Evolutionary conservation across 2,329 filamentous ascomycete genomes (phyloP).

Genomic region (Fusarium burgessii): DNA sequence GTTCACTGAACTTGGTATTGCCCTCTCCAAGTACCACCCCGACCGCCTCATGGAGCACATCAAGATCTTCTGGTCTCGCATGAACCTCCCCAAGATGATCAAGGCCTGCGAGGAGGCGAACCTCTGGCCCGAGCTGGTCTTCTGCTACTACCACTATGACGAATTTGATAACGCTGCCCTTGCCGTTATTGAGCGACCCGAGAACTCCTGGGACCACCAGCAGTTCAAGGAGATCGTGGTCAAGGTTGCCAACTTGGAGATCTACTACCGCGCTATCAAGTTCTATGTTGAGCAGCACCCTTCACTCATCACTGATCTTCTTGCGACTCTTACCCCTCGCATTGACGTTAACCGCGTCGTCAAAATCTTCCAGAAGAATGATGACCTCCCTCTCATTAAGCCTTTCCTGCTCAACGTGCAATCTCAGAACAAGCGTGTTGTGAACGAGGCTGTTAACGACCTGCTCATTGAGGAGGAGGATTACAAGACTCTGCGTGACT

Average conservation of each 20-base stretch:
- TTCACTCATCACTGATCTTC: conserved; percentile 91
- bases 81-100: conserved; percentile 98
- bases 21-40: conserved; percentile 92
- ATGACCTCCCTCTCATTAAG: conserved; percentile 98
- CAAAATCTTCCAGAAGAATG: conserved; percentile 97
- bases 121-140: conserved; percentile 96
- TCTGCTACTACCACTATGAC: conserved; percentile 98
- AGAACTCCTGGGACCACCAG: conserved; percentile 99
- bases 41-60: conserved; percentile 98
- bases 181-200: conserved; percentile 96
- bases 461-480: conserved; percentile 98
- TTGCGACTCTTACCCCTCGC: conserved; percentile 90
- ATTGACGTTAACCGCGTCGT: conserved; percentile 99
- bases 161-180: conserved; percentile 98
- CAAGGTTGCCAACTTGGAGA: conserved; percentile 98
- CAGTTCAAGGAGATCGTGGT: conserved; percentile 99
- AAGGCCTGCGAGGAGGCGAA: conserved; percentile 92
- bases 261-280: conserved; percentile 97
- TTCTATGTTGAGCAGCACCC: conserved; percentile 99
- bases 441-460: conserved; percentile 98
- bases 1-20: conserved; percentile 94
- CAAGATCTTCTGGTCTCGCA: conserved; percentile 97
- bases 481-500: conserved; percentile 98
- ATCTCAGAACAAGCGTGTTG: conserved; percentile 95
- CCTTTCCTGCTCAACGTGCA: conserved; percentile 98